A percentile compares a stretch with the other conserved stretches of the same genome.
Evolutionary conservation across 768 basidiomycete species (phyloP).

Genomic region (Hydnomerulius pinastri): DNA sequence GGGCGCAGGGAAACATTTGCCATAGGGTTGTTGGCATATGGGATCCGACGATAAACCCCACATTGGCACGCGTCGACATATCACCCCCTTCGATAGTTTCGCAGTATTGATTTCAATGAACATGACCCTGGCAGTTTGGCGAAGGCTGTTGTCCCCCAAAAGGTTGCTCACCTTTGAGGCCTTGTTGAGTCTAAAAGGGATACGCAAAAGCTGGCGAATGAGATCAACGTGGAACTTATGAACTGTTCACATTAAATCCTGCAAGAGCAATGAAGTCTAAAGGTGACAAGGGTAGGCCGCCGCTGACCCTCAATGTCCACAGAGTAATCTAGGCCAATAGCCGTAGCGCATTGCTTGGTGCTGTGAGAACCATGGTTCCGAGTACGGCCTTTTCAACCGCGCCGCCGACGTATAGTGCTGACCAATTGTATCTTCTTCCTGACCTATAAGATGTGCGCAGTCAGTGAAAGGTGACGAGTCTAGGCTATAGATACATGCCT

Average conservation of each 20-base stretch:
- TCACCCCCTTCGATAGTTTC: slow-evolving; percentile 13
- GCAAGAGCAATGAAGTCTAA: slow-evolving; percentile 4
- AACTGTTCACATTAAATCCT: slow-evolving; percentile 4
- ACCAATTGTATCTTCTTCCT: slow-evolving; percentile 83
- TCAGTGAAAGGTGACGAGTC: slow-evolving; percentile 14
- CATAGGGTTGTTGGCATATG: background rate
- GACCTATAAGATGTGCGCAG: slow-evolving; percentile 51
- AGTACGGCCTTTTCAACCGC: slow-evolving; percentile 44
- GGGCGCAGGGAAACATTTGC: background rate
- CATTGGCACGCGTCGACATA: slow-evolving; percentile 5
- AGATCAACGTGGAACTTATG: slow-evolving; percentile 8
- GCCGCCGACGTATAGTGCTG: slow-evolving; percentile 73
- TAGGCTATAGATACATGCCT: slow-evolving; percentile 47
- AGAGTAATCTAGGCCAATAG: too few species aligned
- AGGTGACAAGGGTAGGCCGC: slow-evolving; percentile 5
- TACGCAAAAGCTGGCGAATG: slow-evolving; percentile 8
- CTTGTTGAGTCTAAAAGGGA: slow-evolving; percentile 6
- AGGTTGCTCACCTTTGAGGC: slow-evolving; percentile 8
- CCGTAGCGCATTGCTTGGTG: background rate
- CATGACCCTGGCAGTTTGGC: background rate
- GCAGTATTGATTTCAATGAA: background rate
- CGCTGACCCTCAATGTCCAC: slow-evolving; percentile 5
- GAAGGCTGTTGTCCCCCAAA: slow-evolving; percentile 17
- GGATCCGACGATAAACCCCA: slow-evolving; percentile 11
- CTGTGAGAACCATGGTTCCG: slow-evolving; percentile 7